Percentiles rank a stretch among this genome's conserved stretches.
Evolutionary conservation across 768 basidiomycete genomes (phyloP).

Genomic region (Termitomyces sp.): DNA sequence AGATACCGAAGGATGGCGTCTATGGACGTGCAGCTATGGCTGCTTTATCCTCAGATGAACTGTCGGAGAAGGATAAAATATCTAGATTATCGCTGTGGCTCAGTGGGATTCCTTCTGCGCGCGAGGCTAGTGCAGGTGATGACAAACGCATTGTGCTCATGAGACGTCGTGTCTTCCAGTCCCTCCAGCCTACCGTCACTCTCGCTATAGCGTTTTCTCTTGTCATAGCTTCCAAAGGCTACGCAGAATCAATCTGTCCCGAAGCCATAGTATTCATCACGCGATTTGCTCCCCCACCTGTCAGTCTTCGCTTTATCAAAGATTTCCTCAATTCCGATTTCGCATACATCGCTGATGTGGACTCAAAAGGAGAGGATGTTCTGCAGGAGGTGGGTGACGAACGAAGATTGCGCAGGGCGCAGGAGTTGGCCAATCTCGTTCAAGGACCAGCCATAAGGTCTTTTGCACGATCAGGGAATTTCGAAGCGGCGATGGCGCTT

Average conservation of each 20-base stretch:
- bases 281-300: constrained; percentile 34
- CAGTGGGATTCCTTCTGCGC: constrained; percentile 26
- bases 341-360: constrained; percentile 15
- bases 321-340: constrained; percentile 25
- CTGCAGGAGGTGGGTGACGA: not conserved
- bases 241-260: constrained; percentile 16
- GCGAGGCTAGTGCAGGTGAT: not conserved
- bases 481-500: constrained; percentile 41
- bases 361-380: not conserved
- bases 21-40: constrained; percentile 26
- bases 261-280: constrained; percentile 35
- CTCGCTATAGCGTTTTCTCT: constrained; percentile 28
- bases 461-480: constrained; percentile 34
- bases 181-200: constrained; percentile 20
- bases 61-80: constrained; percentile 7
- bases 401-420: not conserved
- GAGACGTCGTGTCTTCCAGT: constrained; percentile 21
- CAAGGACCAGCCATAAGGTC: constrained; percentile 37
- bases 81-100: constrained; percentile 28
- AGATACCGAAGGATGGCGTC: constrained; percentile 24
- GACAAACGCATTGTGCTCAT: constrained; percentile 16
- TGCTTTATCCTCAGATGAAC: constrained; percentile 11
- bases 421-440: constrained; percentile 20
- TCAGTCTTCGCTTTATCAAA: constrained; percentile 36
- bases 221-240: constrained; percentile 39